Evolutionary conservation across 441 rosid genomes (phyloP).

Genomic region (Heliophila coronopifolia): DNA sequence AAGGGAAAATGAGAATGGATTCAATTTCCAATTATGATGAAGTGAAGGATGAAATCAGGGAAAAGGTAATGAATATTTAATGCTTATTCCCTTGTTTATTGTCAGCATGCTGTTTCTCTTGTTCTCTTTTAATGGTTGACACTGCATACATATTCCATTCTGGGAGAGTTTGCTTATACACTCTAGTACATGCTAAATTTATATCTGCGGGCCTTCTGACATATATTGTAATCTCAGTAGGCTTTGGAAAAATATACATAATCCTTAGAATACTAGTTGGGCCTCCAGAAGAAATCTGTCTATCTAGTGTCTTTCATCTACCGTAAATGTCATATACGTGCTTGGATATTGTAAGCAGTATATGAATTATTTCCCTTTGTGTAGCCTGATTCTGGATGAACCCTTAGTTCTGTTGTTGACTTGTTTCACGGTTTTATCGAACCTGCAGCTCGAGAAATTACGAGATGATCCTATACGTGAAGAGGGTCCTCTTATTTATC

Average conservation of each 20-base stretch:
- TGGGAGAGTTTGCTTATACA: slow-evolving; percentile 12
- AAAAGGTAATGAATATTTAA: slow-evolving; percentile 51
- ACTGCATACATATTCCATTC: slow-evolving; percentile 4
- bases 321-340: slow-evolving; percentile 10
- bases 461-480: slow-evolving; percentile 78
- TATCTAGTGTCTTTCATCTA: slow-evolving; percentile 2
- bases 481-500: slow-evolving; percentile 96
- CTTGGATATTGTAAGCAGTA: neutral
- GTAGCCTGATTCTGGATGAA: neutral
- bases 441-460: slow-evolving; percentile 67
- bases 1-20: slow-evolving; percentile 90
- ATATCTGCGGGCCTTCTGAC: neutral
- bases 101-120: slow-evolving; percentile 10
- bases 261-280: neutral
- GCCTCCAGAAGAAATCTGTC: slow-evolving; percentile 7
- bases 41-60: slow-evolving; percentile 67
- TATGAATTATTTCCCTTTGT: slow-evolving; percentile 1
- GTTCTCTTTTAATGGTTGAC: slow-evolving; percentile 17
- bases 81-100: slow-evolving; percentile 20
- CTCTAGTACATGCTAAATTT: slow-evolving; percentile 11
- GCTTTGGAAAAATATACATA: slow-evolving; percentile 13
- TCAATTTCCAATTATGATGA: slow-evolving; percentile 80
- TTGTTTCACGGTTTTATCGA: slow-evolving; percentile 21
- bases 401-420: slow-evolving; percentile 1
- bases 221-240: slow-evolving; percentile 11